Base-by-base conservation (phyloP, 192 early-diverging fungal genomes). In the Martensiomyces pterosporus region DNA sequence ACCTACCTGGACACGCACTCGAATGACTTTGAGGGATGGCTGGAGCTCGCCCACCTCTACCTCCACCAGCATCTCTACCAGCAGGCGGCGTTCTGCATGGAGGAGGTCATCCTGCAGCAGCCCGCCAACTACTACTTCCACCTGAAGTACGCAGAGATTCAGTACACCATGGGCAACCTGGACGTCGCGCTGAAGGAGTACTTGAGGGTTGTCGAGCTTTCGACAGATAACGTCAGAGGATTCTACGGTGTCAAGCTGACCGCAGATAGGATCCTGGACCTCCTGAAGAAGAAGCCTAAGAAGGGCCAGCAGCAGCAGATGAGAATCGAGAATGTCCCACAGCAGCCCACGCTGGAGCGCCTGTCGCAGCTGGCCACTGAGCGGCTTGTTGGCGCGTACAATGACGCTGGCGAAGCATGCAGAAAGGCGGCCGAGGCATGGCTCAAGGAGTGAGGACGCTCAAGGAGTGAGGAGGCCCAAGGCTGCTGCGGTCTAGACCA, bases 21-120 rank as follows among this genome's bases (percentile, higher is more conserved):
- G 33, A 84, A 84, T 27, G 95, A 98, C 62, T 78, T 82, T 51
- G 93, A 98, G 58, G 89, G 80, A 1, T 98, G 95, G 95, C 56
- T 90, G 0, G 85, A 92, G 59, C 78, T 98, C 33, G 75, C 82
- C 1, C 60, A 76, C 22, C 60, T 90, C 24, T 97, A 98, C 58
- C 59, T 94, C 16, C 57, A 46, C 5, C 70, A 82, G 24, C 59
- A 83, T 44, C 63, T 85, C 79, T 86, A 87, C 58, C 61, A 81
- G 51, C 90, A 93, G 70, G 93, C 95, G 4, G 84, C 83, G 12
- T 97, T 87, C 58, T 93, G 91, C 55, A 59, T 87, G 37, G 95
- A 98, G 62, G 95, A 98, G 65, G 60, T 91, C n/a, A 76, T 98
- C 39, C 45, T 98, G 49, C 78, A 90, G 35, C 82, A 87, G 48